Percentiles rank a stretch among this genome's conserved stretches.
Evolutionary conservation across 2,329 filamentous ascomycete genomes (phyloP).

Genomic region (Septoria petroselini): DNA sequence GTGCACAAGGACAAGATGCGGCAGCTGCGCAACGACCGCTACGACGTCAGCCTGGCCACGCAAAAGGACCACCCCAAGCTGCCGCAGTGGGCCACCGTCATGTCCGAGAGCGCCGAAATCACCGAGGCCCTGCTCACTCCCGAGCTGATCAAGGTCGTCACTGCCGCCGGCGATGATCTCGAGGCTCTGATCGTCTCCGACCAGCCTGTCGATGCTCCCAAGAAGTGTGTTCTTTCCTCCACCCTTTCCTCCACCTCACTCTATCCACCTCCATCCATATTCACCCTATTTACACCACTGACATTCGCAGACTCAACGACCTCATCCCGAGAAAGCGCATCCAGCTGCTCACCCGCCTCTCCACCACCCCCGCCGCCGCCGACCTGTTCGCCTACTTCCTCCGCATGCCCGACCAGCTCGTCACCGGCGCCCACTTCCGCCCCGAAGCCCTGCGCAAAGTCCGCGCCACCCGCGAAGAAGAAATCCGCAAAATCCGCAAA

Average conservation of each 20-base stretch:
- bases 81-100: conserved; percentile 83
- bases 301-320: conserved; percentile 69
- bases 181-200: conserved; percentile 88
- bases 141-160: conserved; percentile 78
- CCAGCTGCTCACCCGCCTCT: conserved; percentile 68
- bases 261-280: too few species aligned
- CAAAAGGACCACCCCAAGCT: conserved; percentile 93
- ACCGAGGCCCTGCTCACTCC: conserved; percentile 81
- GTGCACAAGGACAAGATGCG: conserved; percentile 96
- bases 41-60: conserved; percentile 86
- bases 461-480: conserved; percentile 72
- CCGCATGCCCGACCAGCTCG: conserved; percentile 78
- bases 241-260: too few species aligned
- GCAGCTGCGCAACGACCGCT: conserved; percentile 82
- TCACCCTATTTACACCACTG: conserved; percentile 14
- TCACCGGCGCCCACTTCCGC: conserved; percentile 75
- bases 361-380: conserved; percentile 55
- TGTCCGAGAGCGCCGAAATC: conserved; percentile 95
- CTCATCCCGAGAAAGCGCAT: conserved; percentile 81
- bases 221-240: conserved; percentile 58
- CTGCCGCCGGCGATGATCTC: conserved; percentile 72
- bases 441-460: conserved; percentile 84
- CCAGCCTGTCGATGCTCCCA: conserved; percentile 82
- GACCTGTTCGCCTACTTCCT: conserved; percentile 76
- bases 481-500: conserved; percentile 75